Conservation (phyloP, 768 basidiomycete genomes). For the Hericium rajendrae region DNA sequence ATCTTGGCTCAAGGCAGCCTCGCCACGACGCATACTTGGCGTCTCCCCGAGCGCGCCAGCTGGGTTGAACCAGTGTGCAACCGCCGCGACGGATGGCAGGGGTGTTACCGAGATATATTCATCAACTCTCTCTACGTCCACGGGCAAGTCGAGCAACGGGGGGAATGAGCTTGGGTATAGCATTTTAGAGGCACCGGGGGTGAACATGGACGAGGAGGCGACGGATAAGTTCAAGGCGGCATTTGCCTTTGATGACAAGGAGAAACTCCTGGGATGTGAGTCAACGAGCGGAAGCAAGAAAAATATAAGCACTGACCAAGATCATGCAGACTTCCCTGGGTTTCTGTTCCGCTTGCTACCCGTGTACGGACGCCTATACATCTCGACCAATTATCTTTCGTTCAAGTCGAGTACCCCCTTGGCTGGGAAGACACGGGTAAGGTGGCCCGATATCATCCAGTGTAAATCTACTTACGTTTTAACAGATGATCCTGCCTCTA, state of each 20-base stretch:
- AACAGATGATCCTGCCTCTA: slow-evolving; percentile 90
- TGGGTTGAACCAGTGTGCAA: not conserved
- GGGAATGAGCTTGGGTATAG: slow-evolving; percentile 41
- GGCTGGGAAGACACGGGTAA: slow-evolving; percentile 71
- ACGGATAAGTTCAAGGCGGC: slow-evolving; percentile 67
- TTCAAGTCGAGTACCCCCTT: slow-evolving; percentile 86
- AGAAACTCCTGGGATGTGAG: slow-evolving; percentile 82
- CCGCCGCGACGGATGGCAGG: slow-evolving; percentile 4
- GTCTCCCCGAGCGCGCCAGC: not conserved
- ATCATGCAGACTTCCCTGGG: slow-evolving; percentile 69
- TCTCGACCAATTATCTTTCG: slow-evolving; percentile 90
- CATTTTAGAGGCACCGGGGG: slow-evolving; percentile 67
- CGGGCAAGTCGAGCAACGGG: slow-evolving; percentile 14
- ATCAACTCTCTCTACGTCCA: slow-evolving; percentile 21
- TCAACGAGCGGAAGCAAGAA: slow-evolving; percentile 11
- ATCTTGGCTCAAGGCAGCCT: slow-evolving; percentile 10
- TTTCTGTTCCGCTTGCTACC: slow-evolving; percentile 89
- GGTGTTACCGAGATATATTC: slow-evolving; percentile 23
- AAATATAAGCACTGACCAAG: slow-evolving; percentile 4
- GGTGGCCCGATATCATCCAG: slow-evolving; percentile 12
- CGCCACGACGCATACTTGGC: slow-evolving; percentile 5
- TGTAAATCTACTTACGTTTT: not conserved
- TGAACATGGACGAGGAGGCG: slow-evolving; percentile 48
- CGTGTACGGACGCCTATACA: slow-evolving; percentile 76
- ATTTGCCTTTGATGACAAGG: slow-evolving; percentile 87